phyloP scores from a whole-genome alignment of 2,329 filamentous ascomycete genomes.

The Rachicladosporium sp. region DNA sequence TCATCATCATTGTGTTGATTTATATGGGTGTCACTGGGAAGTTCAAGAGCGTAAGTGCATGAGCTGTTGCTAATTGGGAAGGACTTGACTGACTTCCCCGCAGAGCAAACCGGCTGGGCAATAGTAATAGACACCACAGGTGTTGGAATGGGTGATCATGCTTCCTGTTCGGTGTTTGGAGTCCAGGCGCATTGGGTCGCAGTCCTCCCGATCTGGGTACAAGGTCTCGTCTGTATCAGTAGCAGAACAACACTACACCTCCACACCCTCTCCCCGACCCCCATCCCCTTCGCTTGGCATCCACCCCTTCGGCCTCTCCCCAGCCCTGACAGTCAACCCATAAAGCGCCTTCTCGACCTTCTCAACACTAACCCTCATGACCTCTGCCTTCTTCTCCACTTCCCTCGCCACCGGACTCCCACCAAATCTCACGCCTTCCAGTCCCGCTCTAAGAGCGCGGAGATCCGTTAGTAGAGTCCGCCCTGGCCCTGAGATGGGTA shows the following conservation, averaged over 20 bases:
- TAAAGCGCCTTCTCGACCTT: constrained; percentile 92
- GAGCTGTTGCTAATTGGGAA: background rate
- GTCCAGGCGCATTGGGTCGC: constrained; percentile 29
- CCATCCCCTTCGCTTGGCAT: constrained; percentile 54
- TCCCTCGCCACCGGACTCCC: constrained; percentile 45
- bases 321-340: constrained; percentile 73
- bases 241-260: constrained; percentile 12
- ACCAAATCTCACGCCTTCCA: constrained; percentile 57
- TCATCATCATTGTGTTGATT: constrained; percentile 6
- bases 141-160: too few relatives aligned
- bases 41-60: constrained; percentile 2
- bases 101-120: too few relatives aligned
- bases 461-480: constrained; percentile 70
- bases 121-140: too few relatives aligned
- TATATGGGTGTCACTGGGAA: constrained; percentile 6
- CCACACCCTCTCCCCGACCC: constrained; percentile 28
- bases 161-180: constrained; percentile 1
- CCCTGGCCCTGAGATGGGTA: constrained; percentile 23
- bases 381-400: constrained; percentile 67
- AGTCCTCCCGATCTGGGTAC: too few relatives aligned
- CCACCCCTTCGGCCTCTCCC: constrained; percentile 85
- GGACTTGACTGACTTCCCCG: too few relatives aligned
- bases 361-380: constrained; percentile 77
- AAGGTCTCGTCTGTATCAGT: too few relatives aligned
- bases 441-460: constrained; percentile 60